Evolutionary conservation across 495 filamentous ascomycete species (phyloP), one percentile per base, ranked within the genome.

Genomic region (Hypoxylon fuscum): DNA sequence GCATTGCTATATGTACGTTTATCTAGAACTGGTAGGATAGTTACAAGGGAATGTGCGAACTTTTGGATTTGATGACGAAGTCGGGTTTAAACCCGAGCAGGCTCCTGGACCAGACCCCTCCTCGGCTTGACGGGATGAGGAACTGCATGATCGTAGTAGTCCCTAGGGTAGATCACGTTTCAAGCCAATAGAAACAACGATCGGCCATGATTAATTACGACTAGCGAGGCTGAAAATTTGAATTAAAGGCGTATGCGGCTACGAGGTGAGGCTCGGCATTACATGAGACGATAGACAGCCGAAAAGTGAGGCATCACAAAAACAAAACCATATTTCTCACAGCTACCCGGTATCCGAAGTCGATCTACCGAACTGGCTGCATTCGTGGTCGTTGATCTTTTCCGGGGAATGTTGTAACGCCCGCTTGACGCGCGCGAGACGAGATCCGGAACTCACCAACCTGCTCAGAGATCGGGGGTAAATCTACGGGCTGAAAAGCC

Each of bases 321-420:
- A 1, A 31, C 11, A 43, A 10, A n/a, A n/a, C 8, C 25, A 3
- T 27, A 27, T 47, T 42, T 31, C 55, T 48, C 43, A n/a, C n/a
- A n/a, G n/a, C 29, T 45, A 18, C 45, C 56, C 55, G 51, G 52
- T 23, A 60, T 60, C 51, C 52, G 51, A n/a, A 66, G 51, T 38
- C 40, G 40, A 66, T 66, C 62, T 56, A 65, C 62, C 55, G 62
- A 51, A 37, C 21, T 15, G 56, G 45, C 51, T 50, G 56, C 51
- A 60, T 55, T 34, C 15, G 17, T 10, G 62, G 62, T 40, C 38
- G 56, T 32, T 44, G 62, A 60, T 60, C 56, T 48, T 46, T 41
- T 45, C 18, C 15, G 51, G 50, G 61, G 41, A 15, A 15, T 11
- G 29, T 34, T 25, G 35, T 47, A 11, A 20, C 27, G 11, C n/a